Evolutionary conservation across 441 rosid genomes (phyloP), one percentile per base, ranked within the genome.

Genomic region (Iberis amara): DNA sequence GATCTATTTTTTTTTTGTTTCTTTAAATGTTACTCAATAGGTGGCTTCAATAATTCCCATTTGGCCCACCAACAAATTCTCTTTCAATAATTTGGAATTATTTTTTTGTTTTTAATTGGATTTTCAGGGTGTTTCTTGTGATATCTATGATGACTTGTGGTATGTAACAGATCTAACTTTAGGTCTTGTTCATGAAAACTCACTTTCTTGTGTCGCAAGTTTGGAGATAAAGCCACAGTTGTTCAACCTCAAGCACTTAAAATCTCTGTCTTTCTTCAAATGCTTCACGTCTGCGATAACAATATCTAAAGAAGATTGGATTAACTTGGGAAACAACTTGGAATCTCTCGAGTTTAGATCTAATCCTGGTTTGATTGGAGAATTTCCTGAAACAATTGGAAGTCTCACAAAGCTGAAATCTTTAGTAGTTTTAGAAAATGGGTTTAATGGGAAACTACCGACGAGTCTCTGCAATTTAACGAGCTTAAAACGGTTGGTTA

Each of bases 61-160:
- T 40, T 39, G 55, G 11, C 55, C 63, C 63, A 59, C 55, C 40
- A 39, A 9, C 9, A 18, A 12, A 31, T 39, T 26, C 50, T 15
- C 47, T 31, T 11, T 18, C 41, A 59, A 30, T 47, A 38, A 49
- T 47, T 5, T 48, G 31, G 31, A 41, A 39, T 30, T 13, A 18
- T 15, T 35, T n/a, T 23, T 32, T 1, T 8, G 4, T 13, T 39
- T 28, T 59, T 18, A 18, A 18, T 18, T 31, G 49, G 32, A 31
- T 46, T 55, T 49, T 39, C 85, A 89, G 95, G 95, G 95, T 40
- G 85, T 86, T 13, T 76, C 95, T 42, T 89, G 97, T 75, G 97
- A 85, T 73, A 44, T 81, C 18, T 73, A 68, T 42, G 73, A 67
- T 56, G 95, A 79, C 12, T 70, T 65, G 32, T 89, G 97, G 97